These are phyloP conservation scores for Gymnopilus dilepis DNA, from an alignment of 768 basidiomycete species.

Conservation along the genomic window DNA sequence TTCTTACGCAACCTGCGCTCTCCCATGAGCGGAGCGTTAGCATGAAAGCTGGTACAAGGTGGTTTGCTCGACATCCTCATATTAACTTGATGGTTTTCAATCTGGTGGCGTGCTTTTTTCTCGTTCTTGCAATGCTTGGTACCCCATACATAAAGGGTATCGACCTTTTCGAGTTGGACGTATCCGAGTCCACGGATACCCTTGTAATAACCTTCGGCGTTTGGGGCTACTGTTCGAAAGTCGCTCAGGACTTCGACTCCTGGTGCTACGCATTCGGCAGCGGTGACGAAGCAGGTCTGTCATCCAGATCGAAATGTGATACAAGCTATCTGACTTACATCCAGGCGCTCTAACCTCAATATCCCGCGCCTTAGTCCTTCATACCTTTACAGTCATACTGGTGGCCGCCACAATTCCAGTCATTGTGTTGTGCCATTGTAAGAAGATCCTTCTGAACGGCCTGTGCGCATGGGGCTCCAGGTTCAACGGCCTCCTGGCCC, in stretches of 20 bases:
- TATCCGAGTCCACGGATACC: neutral
- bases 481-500: neutral
- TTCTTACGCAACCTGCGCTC: neutral
- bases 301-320: neutral
- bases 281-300: slow-evolving; percentile 13
- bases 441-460: neutral
- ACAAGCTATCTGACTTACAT: neutral
- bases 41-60: neutral
- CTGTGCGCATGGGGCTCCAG: neutral
- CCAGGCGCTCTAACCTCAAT: neutral
- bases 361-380: neutral
- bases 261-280: no score
- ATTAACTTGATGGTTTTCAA: slow-evolving; percentile 9
- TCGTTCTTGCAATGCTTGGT: slow-evolving; percentile 10
- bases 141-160: slow-evolving; percentile 10
- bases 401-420: neutral
- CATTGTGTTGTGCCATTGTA: neutral
- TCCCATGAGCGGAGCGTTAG: neutral
- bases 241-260: no score
- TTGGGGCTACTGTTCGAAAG: slow-evolving; percentile 16
- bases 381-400: neutral
- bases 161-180: slow-evolving; percentile 10
- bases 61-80: neutral
- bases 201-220: slow-evolving; percentile 12
- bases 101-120: slow-evolving; percentile 6